A percentile compares a stretch with the other conserved stretches of the same genome.
Evolutionary conservation across 352 stramenopile genomes (phyloP).

Genomic region (Thraustochytrium sp.): DNA sequence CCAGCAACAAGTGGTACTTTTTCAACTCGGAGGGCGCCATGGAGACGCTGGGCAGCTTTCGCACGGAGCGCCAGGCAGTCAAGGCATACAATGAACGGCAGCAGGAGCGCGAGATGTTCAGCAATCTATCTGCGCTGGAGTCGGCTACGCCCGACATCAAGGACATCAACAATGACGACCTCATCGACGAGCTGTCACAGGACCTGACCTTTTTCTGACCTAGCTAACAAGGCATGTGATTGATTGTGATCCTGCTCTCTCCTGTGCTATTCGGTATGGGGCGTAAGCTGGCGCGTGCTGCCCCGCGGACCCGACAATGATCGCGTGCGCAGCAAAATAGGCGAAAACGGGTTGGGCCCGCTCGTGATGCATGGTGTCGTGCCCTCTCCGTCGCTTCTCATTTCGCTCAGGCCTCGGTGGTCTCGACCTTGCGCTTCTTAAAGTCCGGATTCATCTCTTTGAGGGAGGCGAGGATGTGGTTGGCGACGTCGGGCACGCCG

Average conservation of each 20-base stretch:
- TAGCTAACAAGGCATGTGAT: not conserved
- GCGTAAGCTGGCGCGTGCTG: no score
- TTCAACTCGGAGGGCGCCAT: not conserved
- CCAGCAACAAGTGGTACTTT: not conserved
- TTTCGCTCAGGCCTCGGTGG: not conserved
- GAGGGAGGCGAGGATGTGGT: constrained; percentile 58
- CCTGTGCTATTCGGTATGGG: no score
- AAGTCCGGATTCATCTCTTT: not conserved
- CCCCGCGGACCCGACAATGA: no score
- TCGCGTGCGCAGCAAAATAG: no score
- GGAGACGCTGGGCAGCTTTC: not conserved
- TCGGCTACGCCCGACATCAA: not conserved
- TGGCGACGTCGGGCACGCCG: constrained; percentile 79
- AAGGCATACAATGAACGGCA: not conserved
- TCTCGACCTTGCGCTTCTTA: not conserved
- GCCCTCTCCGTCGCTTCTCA: not conserved
- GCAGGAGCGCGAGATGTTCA: not conserved
- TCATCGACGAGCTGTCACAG: constrained; percentile 5
- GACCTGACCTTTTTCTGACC: not conserved
- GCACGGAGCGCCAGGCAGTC: not conserved
- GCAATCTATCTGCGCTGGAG: not conserved
- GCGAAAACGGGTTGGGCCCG: no score
- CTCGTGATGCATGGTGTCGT: not conserved
- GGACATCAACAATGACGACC: constrained; percentile 15
- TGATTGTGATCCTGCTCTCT: not conserved